phyloP scores from a whole-genome alignment of 805 yeast species.

The Monosporozyma solicola region DNA sequence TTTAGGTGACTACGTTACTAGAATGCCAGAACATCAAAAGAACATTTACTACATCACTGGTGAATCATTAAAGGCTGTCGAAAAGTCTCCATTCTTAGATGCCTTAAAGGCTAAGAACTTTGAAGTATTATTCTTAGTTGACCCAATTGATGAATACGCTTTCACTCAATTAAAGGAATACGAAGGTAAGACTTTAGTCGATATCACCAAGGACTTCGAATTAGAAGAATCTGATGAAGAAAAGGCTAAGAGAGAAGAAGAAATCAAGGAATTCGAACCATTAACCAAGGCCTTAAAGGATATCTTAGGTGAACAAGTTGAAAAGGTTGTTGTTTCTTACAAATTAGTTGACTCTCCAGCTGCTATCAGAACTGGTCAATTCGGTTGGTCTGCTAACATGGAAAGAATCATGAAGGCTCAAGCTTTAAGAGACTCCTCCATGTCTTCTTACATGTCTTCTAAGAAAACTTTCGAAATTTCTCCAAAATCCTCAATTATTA shows the following conservation, averaged over 20 bases:
- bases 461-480: conserved; percentile 99
- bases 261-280: conserved; percentile 83
- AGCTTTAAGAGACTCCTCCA: conserved; percentile 96
- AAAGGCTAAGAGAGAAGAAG: conserved; percentile 89
- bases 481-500: conserved; percentile 91
- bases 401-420: conserved; percentile 99
- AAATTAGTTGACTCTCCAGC: conserved; percentile 98
- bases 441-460: conserved; percentile 99
- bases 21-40: conserved; percentile 99
- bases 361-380: conserved; percentile 99
- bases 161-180: conserved; percentile 98
- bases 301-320: conserved; percentile 96
- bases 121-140: conserved; percentile 95
- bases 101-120: conserved; percentile 97
- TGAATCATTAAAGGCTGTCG: conserved; percentile 95
- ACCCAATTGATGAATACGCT: conserved; percentile 99
- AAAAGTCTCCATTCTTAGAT: conserved; percentile 98
- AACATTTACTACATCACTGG: conserved; percentile 99
- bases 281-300: conserved; percentile 95
- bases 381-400: conserved; percentile 99
- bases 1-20: conserved; percentile 91
- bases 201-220: conserved; percentile 98
- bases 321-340: conserved; percentile 97
- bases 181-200: conserved; percentile 98
- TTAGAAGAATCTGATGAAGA: conserved; percentile 98